Evolutionary conservation across 1,284 basidiomycete species (phyloP).

Genomic region (Melanopsichium pennsylvanicum): DNA sequence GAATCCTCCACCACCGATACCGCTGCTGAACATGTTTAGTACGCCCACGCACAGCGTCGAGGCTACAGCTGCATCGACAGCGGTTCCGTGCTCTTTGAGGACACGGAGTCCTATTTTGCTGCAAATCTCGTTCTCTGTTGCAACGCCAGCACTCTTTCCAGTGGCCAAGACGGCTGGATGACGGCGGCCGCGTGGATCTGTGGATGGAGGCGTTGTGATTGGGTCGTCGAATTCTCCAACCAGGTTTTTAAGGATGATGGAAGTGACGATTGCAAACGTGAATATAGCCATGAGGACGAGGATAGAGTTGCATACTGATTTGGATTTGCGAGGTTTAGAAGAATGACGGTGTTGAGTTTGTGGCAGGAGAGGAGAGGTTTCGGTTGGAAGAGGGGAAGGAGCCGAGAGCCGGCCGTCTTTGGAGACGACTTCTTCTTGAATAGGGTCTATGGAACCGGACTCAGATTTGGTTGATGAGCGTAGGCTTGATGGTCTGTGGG

Average conservation of each 20-base stretch:
- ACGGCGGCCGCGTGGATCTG: slow-evolving; percentile 31
- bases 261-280: slow-evolving; percentile 22
- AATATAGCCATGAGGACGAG: slow-evolving; percentile 43
- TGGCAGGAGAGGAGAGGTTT: slow-evolving; percentile 18
- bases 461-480: slow-evolving; percentile 12
- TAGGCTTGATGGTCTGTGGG: slow-evolving; percentile 28
- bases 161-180: slow-evolving; percentile 42
- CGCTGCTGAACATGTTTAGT: slow-evolving; percentile 66
- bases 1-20: slow-evolving; percentile 67
- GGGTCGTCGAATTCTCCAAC: slow-evolving; percentile 30
- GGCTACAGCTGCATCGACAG: slow-evolving; percentile 85
- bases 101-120: slow-evolving; percentile 53
- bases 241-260: slow-evolving; percentile 40
- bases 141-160: slow-evolving; percentile 48
- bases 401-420: slow-evolving; percentile 18
- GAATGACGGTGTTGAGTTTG: background rate
- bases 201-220: background rate
- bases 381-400: slow-evolving; percentile 2
- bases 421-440: slow-evolving; percentile 33
- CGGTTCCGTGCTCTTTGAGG: slow-evolving; percentile 78
- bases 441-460: slow-evolving; percentile 20
- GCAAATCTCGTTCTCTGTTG: slow-evolving; percentile 51
- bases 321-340: background rate
- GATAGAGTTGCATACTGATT: slow-evolving; percentile 22
- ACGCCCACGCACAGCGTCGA: slow-evolving; percentile 67